Conservation (phyloP, 176 grass and related monocot genomes). For the Thalia dealbata region DNA sequence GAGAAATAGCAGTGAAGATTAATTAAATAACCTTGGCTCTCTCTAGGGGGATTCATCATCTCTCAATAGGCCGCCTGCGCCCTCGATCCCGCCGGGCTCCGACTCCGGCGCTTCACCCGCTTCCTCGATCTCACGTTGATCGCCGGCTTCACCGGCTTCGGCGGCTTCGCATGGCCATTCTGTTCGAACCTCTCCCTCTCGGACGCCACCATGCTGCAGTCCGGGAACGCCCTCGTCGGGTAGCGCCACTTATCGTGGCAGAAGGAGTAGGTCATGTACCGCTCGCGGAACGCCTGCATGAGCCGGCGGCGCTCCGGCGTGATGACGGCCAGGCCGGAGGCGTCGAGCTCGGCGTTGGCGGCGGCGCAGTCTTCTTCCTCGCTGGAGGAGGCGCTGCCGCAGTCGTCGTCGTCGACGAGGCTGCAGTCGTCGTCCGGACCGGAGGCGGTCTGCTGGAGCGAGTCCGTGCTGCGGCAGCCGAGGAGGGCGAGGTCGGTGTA, state of each 20-base stretch:
- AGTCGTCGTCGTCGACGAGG: constrained; percentile 29
- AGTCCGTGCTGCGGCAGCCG: constrained; percentile 47
- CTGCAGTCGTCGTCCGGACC: constrained; percentile 8
- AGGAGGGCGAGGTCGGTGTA: constrained; percentile 66
- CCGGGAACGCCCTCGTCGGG: constrained; percentile 31
- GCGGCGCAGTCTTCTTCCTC: constrained; percentile 17
- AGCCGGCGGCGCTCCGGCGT: constrained; percentile 50
- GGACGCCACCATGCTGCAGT: constrained; percentile 62
- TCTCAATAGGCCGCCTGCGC: too few species aligned
- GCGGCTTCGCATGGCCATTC: constrained; percentile 37
- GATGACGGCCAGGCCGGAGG: constrained; percentile 43
- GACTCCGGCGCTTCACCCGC: background rate
- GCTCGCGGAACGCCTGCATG: constrained; percentile 57
- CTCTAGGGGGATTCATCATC: too few species aligned
- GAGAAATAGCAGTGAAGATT: too few species aligned
- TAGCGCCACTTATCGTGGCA: constrained; percentile 70
- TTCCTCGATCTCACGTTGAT: background rate
- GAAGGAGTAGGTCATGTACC: constrained; percentile 72
- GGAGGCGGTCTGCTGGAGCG: constrained; percentile 4
- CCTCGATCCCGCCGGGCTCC: too few species aligned
- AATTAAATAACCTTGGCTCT: too few species aligned
- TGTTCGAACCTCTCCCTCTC: constrained; percentile 50
- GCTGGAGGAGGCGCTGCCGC: background rate
- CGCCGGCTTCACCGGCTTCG: background rate
- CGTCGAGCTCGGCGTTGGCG: constrained; percentile 12